Base-by-base conservation (phyloP, 1,139 yeast species). In the Candida albicans region DNA sequence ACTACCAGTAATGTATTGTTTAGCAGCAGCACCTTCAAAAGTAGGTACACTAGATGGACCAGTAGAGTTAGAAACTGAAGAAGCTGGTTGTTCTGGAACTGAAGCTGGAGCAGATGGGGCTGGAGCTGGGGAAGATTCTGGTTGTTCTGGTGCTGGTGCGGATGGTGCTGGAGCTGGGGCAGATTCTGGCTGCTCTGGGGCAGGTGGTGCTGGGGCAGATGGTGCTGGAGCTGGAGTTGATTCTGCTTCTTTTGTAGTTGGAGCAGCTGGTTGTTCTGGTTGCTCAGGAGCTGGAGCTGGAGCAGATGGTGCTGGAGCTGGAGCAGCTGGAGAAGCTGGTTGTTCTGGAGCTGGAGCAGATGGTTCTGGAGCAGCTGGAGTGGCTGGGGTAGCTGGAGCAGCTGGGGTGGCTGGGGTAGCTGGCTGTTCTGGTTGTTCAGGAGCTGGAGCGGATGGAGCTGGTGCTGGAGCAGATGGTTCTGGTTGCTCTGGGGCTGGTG, bases 1-100 rank as follows among this genome's bases (percentile, higher is more conserved):
- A 58, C 70, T 72, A 69, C 77, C 78, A 53, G 67, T 75, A 60
- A 68, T 67, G 59, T 51, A 62, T 58, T 62, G 65, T 57, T 54
- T 66, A 52, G 56, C 55, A 48, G 64, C 68, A 54, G 64, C 63
- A 66, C 66, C 75, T 56, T 62, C 70, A 64, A 56, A 69, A 50
- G 70, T 58, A 42, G 74, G 57, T 48, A 69, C 68, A 64, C 62
- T 64, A 47, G 65, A 62, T 45, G 59, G 57, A 48, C 64, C 52
- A 47, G 58, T 51, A 58, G 52, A 50, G 56, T 56, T 54, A 48
- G 58, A 48, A 45, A 58, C 52, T 35, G 56, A 43, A 29, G 33
- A 7, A 45, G 56, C 30, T 45, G 44, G 42, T 33, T 18, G 35
- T 10, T 25, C 37, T 45, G 35, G 43, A 50, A 47, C 40, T n/a